Base-by-base conservation (phyloP, 2,329 filamentous ascomycete genomes). In the Talaromyces funiculosus region DNA sequence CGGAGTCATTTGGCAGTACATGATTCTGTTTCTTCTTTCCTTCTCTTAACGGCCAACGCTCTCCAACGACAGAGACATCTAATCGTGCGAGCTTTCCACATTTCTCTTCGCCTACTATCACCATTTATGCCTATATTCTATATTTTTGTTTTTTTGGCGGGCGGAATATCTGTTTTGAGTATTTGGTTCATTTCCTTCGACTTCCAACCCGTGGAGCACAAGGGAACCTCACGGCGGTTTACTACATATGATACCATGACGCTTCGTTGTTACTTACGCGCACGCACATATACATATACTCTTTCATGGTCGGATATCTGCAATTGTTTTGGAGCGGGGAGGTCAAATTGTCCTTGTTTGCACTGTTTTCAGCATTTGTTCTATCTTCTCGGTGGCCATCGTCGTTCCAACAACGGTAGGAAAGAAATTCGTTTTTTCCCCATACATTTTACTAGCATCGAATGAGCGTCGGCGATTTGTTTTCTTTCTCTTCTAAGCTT, bases 181-280 rank as follows among this genome's bases (percentile, higher is more conserved):
- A 33, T 4, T 31, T 20, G 8, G 14, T 31, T 33, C 16, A 9
- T 18, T 33, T 22, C n/a, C n/a, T 33, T 51, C 29, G n/a, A 35
- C 47, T 20, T 29, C 22, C 42, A 16, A 26, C 10, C 6, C 22
- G 12, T 45, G 20, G n/a, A 22, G 35, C 4, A 18, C 7, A 8
- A 20, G 40, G 14, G 35, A 40, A 24, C 38, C 0, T 26, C 20
- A 38, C 38, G 51, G 51, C 22, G 33, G 35, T 40, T 54, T 29
- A 54, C 35, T 54, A 26, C 31, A 26, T n/a, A 54, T 40, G 51
- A 54, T 54, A 54, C 51, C 51, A 54, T 54, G 33, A 54, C 51
- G 33, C 33, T 40, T 54, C 51, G 51, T 24, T 54, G 2, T 37
- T 4, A 14, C 35, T 26, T 18, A 37, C 20, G 24, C 16, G 20